Base-by-base conservation (phyloP, 768 basidiomycete genomes). In the Boletus reticulatus region DNA sequence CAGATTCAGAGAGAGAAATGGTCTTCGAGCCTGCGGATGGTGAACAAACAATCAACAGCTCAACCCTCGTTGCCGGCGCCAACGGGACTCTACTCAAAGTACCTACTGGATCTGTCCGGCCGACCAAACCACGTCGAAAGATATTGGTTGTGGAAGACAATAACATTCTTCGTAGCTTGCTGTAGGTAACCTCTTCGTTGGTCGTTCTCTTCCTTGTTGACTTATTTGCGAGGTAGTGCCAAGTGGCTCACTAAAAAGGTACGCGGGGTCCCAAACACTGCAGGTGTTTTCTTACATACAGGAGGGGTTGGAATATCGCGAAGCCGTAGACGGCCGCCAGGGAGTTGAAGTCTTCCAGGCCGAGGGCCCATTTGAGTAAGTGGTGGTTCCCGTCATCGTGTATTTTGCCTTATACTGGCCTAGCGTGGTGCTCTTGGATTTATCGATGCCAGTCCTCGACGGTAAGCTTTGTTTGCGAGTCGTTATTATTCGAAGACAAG, bases 381-480 rank as follows among this genome's bases (percentile, higher is more conserved):
- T 78, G 11, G 10, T 44, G 22, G 45, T 43, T 38, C 20, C 27
- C 17, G 17, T 36, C 50, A 6, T 51, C n/a, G 43, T 3, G 19
- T 39, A 6, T 50, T 22, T 49, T 39, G 27, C 39, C 51, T 61
- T 19, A 50, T 44, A 14, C n/a, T 50, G 50, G 36, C 45, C 50
- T 48, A 95, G 94, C 58, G 83, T 94, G 34, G 87, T 95, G 36
- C 78, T 95, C 14, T 75, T 97, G 56, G 94, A 97, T 70, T 74
- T 97, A 53, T 93, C 91, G 1, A 97, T 97, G 94, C 95, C 93
- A 1, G 71, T 92, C n/a, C 81, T 97, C 53, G 92, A 97, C 68
- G 95, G 92, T 84, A 49, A 56, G 76, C 61, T 48, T 31, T 57
- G 8, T 34, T 19, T 51, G 36, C 32, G 32, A 19, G 38, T 13